Evolutionary conservation across 2,329 filamentous ascomycete genomes (phyloP).

Genomic region (Alternaria angustiovoidea): DNA sequence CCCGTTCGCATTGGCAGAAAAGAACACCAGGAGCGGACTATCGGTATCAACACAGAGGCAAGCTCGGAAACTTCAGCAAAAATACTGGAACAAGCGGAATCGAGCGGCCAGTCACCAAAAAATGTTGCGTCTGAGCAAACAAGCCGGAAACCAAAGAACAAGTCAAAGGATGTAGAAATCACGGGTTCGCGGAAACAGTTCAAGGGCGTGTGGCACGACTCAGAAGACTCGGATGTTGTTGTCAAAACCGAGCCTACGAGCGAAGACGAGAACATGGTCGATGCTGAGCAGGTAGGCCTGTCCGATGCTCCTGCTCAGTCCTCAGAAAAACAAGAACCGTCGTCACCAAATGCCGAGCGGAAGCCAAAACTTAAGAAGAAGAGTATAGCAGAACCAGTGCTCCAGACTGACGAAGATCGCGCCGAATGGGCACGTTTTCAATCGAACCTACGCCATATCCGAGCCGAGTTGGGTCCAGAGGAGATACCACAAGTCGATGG

Average conservation of each 20-base stretch:
- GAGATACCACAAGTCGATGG: constrained; percentile 42
- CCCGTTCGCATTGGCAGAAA: constrained; percentile 65
- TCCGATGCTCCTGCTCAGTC: constrained; percentile 14
- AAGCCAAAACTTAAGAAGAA: constrained; percentile 34
- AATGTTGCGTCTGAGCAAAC: constrained; percentile 27
- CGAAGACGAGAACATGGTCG: constrained; percentile 52
- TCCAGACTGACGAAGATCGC: constrained; percentile 63
- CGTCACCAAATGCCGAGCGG: constrained; percentile 46
- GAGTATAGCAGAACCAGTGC: constrained; percentile 47
- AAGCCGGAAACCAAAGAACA: constrained; percentile 50
- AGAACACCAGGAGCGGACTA: constrained; percentile 62
- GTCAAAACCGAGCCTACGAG: constrained; percentile 65
- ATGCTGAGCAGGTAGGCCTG: constrained; percentile 38
- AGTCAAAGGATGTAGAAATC: constrained; percentile 55
- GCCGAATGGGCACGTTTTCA: constrained; percentile 60
- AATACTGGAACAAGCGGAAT: constrained; percentile 47
- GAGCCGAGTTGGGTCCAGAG: constrained; percentile 57
- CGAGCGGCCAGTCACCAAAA: constrained; percentile 32
- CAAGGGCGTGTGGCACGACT: constrained; percentile 57
- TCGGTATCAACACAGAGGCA: constrained; percentile 64
- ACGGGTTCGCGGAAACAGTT: constrained; percentile 53
- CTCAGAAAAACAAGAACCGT: constrained; percentile 36
- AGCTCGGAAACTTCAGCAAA: constrained; percentile 57
- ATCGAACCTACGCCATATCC: constrained; percentile 56
- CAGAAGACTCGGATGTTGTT: constrained; percentile 48